phyloP scores from a whole-genome alignment of 2,329 filamentous ascomycete genomes.

The Thelonectria olida region DNA sequence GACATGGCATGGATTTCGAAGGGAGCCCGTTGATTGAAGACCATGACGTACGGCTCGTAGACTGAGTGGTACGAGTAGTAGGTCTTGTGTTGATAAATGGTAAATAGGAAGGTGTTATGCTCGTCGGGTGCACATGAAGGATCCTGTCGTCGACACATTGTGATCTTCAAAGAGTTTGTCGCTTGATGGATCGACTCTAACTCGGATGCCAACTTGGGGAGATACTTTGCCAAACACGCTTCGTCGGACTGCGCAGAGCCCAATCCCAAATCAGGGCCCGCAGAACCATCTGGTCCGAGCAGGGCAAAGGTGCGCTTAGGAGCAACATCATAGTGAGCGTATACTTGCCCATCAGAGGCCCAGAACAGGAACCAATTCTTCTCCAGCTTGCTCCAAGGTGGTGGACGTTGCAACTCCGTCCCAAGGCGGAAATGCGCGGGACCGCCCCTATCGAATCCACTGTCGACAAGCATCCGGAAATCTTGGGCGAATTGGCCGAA shows the following conservation, averaged over 20 bases:
- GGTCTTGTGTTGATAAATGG: conserved; percentile 64
- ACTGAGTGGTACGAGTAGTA: conserved; percentile 57
- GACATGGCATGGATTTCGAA: conserved; percentile 62
- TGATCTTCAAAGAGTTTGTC: conserved; percentile 66
- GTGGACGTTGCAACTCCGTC: conserved; percentile 62
- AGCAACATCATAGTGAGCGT: conserved; percentile 62
- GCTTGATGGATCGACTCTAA: conserved; percentile 65
- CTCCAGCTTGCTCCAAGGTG: conserved; percentile 56
- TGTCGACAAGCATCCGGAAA: conserved; percentile 59
- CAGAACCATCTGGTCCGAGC: conserved; percentile 54
- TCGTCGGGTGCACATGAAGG: conserved; percentile 51
- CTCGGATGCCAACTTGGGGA: conserved; percentile 49
- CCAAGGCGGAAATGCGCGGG: conserved; percentile 50
- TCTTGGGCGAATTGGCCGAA: conserved; percentile 67
- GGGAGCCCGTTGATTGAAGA: conserved; percentile 57
- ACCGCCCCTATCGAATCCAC: conserved; percentile 43
- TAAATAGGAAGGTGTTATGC: conserved; percentile 63
- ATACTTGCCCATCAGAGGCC: conserved; percentile 56
- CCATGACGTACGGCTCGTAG: conserved; percentile 65
- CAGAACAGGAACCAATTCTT: conserved; percentile 73
- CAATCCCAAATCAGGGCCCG: conserved; percentile 57
- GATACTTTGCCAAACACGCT: conserved; percentile 55
- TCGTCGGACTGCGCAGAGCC: conserved; percentile 48
- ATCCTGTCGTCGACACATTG: conserved; percentile 61
- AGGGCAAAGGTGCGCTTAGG: conserved; percentile 60